Percentiles rank a stretch among this genome's conserved stretches.
These are phyloP conservation scores for Pachyrhizus erosus DNA, from an alignment of 306 rosid genomes.

Conservation along the genomic window DNA sequence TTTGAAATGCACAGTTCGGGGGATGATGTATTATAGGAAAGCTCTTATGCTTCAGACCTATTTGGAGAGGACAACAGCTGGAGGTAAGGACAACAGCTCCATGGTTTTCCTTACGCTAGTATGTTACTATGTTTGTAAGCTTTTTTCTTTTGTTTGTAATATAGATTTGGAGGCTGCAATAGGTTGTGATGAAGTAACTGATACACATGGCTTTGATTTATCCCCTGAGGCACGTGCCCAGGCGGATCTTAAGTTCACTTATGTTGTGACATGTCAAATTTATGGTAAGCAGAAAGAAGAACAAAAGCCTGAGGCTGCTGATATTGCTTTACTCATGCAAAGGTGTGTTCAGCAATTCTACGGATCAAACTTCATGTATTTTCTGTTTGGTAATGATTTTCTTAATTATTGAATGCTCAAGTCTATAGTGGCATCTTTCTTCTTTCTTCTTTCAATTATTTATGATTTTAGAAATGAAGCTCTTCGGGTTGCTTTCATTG, in stretches of 20 bases:
- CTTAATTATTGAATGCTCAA: constrained; percentile 16
- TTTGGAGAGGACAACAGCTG: constrained; percentile 70
- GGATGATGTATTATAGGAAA: constrained; percentile 98
- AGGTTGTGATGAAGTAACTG: constrained; percentile 62
- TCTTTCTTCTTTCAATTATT: constrained; percentile 10
- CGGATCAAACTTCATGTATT: constrained; percentile 5
- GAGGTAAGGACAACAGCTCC: constrained; percentile 57
- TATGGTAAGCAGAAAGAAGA: constrained; percentile 95
- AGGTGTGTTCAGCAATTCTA: constrained; percentile 56
- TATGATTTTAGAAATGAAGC: constrained; percentile 80
- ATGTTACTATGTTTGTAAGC: constrained; percentile 28
- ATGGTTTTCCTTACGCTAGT: neutral
- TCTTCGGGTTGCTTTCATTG: constrained; percentile 93
- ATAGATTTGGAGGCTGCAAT: constrained; percentile 80
- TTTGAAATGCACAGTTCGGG: constrained; percentile 75
- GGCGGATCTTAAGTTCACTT: constrained; percentile 94
- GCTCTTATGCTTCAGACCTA: constrained; percentile 97
- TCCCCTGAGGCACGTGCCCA: constrained; percentile 92
- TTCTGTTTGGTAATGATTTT: constrained; percentile 8
- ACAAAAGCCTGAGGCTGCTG: constrained; percentile 93
- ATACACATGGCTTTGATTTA: constrained; percentile 73
- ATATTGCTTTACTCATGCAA: constrained; percentile 94
- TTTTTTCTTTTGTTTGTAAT: constrained; percentile 4
- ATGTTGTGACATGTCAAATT: constrained; percentile 90
- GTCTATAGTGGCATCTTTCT: constrained; percentile 21